Evolutionary conservation across 78 protist species (phyloP), one percentile per base, ranked within the genome.

Genomic region (Creolimax fragrantissima): DNA sequence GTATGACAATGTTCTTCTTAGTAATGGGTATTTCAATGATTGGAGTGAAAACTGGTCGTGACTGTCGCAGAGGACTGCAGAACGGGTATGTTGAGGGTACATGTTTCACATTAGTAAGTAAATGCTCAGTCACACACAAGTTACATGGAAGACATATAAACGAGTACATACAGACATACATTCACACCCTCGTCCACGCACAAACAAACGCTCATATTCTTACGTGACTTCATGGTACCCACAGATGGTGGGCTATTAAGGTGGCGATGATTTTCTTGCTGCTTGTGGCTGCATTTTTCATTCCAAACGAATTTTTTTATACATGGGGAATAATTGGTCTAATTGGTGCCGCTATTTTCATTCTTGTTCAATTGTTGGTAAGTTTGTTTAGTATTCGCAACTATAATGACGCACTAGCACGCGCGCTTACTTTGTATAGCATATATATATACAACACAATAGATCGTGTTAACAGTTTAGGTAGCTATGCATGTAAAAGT

Each of bases 341-440:
- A 36, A 44, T 89, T 17, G 90, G 93, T 58, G 85, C 93, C 2
- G 2, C 42, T 5, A 42, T 93, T 32, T 93, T 93, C 90, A 35
- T 93, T 35, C 17, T 93, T 45, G 5, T 93, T 2, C 95, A 91
- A 85, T 45, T 93, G 35, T 45, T 90, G 3, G 11, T 58, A 58
- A 24, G 74, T 58, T 24, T 32, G 74, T 24, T 58, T 17, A n/a
- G n/a, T n/a, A n/a, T n/a, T n/a, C n/a, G n/a, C n/a, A n/a, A n/a
- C n/a, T n/a, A n/a, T n/a, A n/a, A n/a, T n/a, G n/a, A n/a, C n/a
- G n/a, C n/a, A n/a, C n/a, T n/a, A n/a, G n/a, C n/a, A n/a, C n/a
- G n/a, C n/a, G n/a, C n/a, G n/a, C n/a, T n/a, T n/a, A n/a, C n/a
- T n/a, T n/a, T n/a, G n/a, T n/a, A n/a, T n/a, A n/a, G n/a, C n/a